Base-by-base conservation (phyloP, 768 basidiomycete genomes). In the button mushroom (Agaricus bisporus) region DNA sequence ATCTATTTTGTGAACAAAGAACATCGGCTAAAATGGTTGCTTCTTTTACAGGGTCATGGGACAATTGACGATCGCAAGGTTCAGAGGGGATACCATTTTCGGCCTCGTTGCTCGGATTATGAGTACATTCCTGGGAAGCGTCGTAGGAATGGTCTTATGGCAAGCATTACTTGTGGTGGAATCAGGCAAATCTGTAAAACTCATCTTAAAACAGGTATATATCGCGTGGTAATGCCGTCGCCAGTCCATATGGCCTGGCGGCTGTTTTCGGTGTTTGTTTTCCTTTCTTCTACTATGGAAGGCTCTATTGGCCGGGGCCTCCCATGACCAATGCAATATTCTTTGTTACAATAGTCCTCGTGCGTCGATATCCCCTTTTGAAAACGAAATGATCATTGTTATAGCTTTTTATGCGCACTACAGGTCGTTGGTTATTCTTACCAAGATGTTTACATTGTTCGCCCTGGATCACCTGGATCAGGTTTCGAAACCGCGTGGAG, bases 401-500 rank as follows among this genome's bases (percentile, higher is more conserved):
- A 39, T 28, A 4, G 25, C 20, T 0, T 14, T 48, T 26, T 39
- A 17, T 18, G 2, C 26, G 37, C 35, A 1, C 38, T 41, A 4
- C 48, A 87, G 86, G 77, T 89, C 0, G 61, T 88, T 39, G 88
- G 87, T 2, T 89, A 84, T 64, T 89, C 86, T 9, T 88, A 85
- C 67, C 77, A 84, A 64, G 81, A 86, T 64, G 66, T 71, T 0
- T 76, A 80, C 58, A 66, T 82, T 32, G 20, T 61, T 2, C 35
- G 71, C n/a, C 69, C 79, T 41, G 75, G 71, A 25, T 80, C 75
- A 28, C 80, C 74, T 41, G 85, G 83, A 14, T 76, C 68, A 48
- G 88, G 88, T 1, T 78, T 78, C 55, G 64, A 73, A 22, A 81
- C 92, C n/a, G 81, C 87, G 15, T 91, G 88, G 88, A 73, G 72